phyloP scores from a whole-genome alignment of 305 asterid species.

The Fraxinus sp. region DNA sequence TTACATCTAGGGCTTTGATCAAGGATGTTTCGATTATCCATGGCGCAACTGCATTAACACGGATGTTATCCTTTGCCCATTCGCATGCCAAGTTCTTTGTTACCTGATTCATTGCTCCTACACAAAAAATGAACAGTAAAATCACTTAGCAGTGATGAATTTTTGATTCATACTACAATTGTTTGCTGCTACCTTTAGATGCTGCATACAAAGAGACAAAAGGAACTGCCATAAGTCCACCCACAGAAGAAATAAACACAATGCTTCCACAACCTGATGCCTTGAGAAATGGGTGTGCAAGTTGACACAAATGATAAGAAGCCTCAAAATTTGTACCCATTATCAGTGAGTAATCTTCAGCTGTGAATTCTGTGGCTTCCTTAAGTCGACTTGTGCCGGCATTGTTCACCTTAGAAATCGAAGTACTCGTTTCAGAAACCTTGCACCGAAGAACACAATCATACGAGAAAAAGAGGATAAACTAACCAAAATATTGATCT shows the following conservation, averaged over 20 bases:
- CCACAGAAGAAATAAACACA: slow-evolving; percentile 42
- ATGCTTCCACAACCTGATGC: slow-evolving; percentile 40
- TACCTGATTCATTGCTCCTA: slow-evolving; percentile 24
- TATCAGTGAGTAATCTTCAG: slow-evolving; percentile 30
- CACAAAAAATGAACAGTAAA: neutral
- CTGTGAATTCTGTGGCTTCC: slow-evolving; percentile 25
- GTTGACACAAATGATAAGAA: slow-evolving; percentile 38
- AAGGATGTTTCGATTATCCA: slow-evolving; percentile 19
- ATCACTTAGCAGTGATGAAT: neutral
- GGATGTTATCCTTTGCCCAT: slow-evolving; percentile 28
- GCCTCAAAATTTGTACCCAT: slow-evolving; percentile 41
- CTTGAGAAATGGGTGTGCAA: slow-evolving; percentile 39
- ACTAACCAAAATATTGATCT: slow-evolving; percentile 41
- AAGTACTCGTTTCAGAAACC: neutral
- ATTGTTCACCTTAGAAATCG: slow-evolving; percentile 34
- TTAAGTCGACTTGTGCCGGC: slow-evolving; percentile 30
- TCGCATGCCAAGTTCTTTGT: slow-evolving; percentile 27
- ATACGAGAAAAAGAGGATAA: neutral
- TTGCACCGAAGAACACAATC: neutral
- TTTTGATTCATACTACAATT: neutral
- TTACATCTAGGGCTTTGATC: neutral
- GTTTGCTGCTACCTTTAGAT: slow-evolving; percentile 20
- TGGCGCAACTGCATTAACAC: slow-evolving; percentile 23
- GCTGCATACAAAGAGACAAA: slow-evolving; percentile 23
- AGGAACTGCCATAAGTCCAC: slow-evolving; percentile 30